Base-by-base conservation (phyloP, 2,329 filamentous ascomycete species). In the Pseudogymnoascus sp. region DNA sequence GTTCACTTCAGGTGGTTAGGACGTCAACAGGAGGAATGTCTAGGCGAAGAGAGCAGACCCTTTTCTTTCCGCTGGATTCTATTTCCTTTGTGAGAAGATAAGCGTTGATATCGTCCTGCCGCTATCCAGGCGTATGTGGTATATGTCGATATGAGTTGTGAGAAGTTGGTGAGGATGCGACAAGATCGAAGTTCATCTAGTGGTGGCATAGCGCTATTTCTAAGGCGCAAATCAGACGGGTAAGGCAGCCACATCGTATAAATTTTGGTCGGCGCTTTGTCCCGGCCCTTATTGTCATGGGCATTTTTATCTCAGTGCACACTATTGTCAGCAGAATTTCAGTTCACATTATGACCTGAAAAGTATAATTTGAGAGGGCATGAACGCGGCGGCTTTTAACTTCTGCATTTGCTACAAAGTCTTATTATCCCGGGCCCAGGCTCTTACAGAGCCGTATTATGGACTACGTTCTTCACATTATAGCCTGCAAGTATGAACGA, bases 1-100 rank as follows among this genome's bases (percentile, higher is more conserved):
- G 33, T 40, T 61, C 40, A 61, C 60, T 61, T 61, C 37, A 50
- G 60, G 26, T 26, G 26, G 60, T 46, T 61, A 61, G 60, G 60
- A 61, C 37, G 26, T 31, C 19, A 40, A 61, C 6, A 40, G 22
- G 19, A 26, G 40, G n/a, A 61, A 41, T 61, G 60, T 61, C 40
- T 43, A 46, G 26, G 38, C 60, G 60, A 41, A 37, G 60, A 61
- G 60, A 41, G 60, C 60, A 46, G 40, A 61, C 60, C 60, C 60
- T 61, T 61, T 61, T 35, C 33, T 60, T 60, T 37, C 31, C 16
- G 37, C 56, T 4, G 31, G 12, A 22, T 60, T 37, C 16, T 22
- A 7, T 38, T 60, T 53, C 46, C 46, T 53, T 53, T 53, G 46
- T 53, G 12, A 2, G 43, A 50, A 50, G 43, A 50, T n/a, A 16